Conservation (phyloP, 371 early-diverging fungal species). For the Phascolomyces articulosus region DNA sequence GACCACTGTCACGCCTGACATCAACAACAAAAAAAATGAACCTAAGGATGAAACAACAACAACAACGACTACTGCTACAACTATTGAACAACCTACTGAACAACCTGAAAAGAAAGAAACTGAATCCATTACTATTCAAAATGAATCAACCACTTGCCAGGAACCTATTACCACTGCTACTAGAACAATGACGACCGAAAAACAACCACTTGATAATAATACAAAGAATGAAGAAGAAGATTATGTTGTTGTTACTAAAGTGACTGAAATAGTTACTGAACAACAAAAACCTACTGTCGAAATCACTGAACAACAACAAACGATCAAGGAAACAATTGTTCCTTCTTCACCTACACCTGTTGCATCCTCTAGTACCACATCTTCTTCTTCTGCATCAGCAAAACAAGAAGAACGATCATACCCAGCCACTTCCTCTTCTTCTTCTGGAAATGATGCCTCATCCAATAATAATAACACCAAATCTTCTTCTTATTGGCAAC, state of each 20-base stretch:
- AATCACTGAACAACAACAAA: not conserved
- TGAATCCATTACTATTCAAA: too few species aligned
- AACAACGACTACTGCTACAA: too few species aligned
- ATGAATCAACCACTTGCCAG: too few species aligned
- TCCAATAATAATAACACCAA: not conserved
- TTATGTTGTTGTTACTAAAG: not conserved
- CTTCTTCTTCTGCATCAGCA: constrained; percentile 14
- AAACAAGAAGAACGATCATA: constrained; percentile 11
- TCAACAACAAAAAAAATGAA: not conserved
- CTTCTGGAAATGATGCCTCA: not conserved
- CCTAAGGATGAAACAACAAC: not conserved
- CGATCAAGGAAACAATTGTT: constrained; percentile 2
- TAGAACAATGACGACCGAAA: not conserved
- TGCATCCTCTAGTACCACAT: constrained; percentile 15
- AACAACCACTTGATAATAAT: too few species aligned
- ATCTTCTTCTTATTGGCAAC: constrained; percentile 7
- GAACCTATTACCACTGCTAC: too few species aligned
- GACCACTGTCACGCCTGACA: not conserved
- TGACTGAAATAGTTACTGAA: constrained; percentile 3
- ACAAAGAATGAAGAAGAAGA: too few species aligned
- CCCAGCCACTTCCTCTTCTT: constrained; percentile 3
- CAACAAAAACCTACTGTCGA: not conserved
- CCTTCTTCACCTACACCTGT: constrained; percentile 12
- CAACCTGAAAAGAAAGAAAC: constrained; percentile 6
- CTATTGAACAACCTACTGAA: too few species aligned